phyloP scores from a whole-genome alignment of 257 asterid genomes.

The Gentiana dahurica region DNA sequence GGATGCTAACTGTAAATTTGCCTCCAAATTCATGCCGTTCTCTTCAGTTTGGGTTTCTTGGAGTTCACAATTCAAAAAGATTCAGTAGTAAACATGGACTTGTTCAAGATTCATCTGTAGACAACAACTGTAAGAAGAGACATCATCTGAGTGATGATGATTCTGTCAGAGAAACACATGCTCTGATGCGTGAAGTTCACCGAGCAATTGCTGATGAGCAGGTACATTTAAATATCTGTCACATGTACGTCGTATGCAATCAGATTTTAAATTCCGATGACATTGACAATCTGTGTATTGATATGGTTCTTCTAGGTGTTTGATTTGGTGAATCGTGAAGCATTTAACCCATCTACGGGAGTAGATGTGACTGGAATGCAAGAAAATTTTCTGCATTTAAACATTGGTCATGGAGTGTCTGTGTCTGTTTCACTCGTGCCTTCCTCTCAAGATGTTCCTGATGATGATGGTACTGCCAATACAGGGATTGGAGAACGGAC shows the following conservation, averaged over 20 bases:
- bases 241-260: not conserved
- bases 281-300: conserved; percentile 8
- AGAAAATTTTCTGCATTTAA: conserved; percentile 65
- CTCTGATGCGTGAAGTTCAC: conserved; percentile 63
- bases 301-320: conserved; percentile 50
- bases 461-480: conserved; percentile 18
- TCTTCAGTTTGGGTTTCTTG: conserved; percentile 79
- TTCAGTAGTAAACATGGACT: conserved; percentile 14
- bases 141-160: conserved; percentile 42
- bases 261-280: not conserved
- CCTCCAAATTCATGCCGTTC: conserved; percentile 63
- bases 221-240: conserved; percentile 22
- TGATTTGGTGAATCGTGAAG: conserved; percentile 89
- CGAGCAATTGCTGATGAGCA: conserved; percentile 86
- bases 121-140: conserved; percentile 23
- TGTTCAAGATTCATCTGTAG: conserved; percentile 30
- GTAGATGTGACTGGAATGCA: conserved; percentile 70
- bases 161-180: conserved; percentile 58
- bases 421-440: conserved; percentile 67
- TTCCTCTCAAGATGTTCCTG: conserved; percentile 40
- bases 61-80: conserved; percentile 31
- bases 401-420: conserved; percentile 75
- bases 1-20: conserved; percentile 89
- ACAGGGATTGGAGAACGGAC: conserved; percentile 31
- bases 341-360: conserved; percentile 57